These are phyloP conservation scores for Coffea canephora DNA, from an alignment of 257 asterid species.

Conservation along the genomic window DNA sequence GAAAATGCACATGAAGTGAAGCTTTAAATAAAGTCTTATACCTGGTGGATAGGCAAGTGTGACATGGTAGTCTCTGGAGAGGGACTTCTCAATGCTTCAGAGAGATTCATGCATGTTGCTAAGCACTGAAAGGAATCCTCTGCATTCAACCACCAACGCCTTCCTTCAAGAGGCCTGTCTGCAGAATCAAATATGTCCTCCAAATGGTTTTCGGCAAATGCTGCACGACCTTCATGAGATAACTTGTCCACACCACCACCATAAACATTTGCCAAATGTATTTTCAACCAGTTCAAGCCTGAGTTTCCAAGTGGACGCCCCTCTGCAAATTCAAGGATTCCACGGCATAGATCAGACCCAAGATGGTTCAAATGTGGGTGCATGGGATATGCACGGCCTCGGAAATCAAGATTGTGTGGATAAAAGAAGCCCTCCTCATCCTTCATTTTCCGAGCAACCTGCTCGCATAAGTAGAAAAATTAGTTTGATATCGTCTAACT, in stretches of 20 bases:
- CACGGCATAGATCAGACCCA: conserved; percentile 95
- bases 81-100: conserved; percentile 88
- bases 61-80: conserved; percentile 73
- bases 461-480: conserved; percentile 33
- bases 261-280: conserved; percentile 80
- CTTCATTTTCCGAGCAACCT: conserved; percentile 97
- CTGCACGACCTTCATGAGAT: conserved; percentile 70
- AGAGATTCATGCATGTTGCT: conserved; percentile 76
- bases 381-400: conserved; percentile 99
- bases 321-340: conserved; percentile 87
- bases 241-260: conserved; percentile 95
- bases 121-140: conserved; percentile 98
- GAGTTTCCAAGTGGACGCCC: conserved; percentile 96
- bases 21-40: conserved; percentile 24
- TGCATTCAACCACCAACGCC: conserved; percentile 89
- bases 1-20: neutral
- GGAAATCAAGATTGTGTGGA: conserved; percentile 96
- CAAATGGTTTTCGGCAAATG: conserved; percentile 76
- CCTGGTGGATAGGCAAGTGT: conserved; percentile 91
- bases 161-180: conserved; percentile 95
- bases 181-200: conserved; percentile 94
- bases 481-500: conserved; percentile 15
- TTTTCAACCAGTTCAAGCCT: conserved; percentile 82
- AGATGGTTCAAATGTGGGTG: conserved; percentile 96
- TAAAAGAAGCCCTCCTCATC: conserved; percentile 95